Base-by-base conservation (phyloP, 768 basidiomycete species). In the Psilocybe cyanescens region DNA sequence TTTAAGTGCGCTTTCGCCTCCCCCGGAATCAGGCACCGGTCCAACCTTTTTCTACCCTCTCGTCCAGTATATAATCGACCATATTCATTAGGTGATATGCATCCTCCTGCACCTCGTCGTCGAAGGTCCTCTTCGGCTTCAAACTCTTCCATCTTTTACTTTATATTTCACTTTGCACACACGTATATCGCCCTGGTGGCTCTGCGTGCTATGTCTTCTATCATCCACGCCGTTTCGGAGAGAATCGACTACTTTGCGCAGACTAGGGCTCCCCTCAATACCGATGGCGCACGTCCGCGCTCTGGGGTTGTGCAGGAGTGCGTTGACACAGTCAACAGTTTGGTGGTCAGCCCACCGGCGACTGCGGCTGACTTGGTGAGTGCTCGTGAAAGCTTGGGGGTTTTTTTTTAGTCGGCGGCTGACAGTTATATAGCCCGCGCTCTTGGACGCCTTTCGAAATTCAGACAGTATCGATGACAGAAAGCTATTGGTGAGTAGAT, bases 391-490 rank as follows among this genome's bases (percentile, higher is more conserved):
- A 30, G 7, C 12, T 19, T 35, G 8, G 19, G 4, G 47, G 30
- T 30, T 11, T 11, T 30, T 53, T 4, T 6, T 50, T 7, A 28
- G n/a, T 3, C 16, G 31, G 14, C n/a, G 11, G 33, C 33, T 33
- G 39, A 30, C 30, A 11, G 46, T 33, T 17, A 12, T 48, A 6
- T 63, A 88, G 86, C 77, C 78, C 30, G 84, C 83, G 12, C 77
- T 81, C 54, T 58, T 72, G 35, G 82, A 90, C 69, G 83, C 82
- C 8, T 70, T 71, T 64, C 64, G 73, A 16, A 73, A 74, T 47
- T 74, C 67, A 1, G 62, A 70, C 11, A 81, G 83, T 2, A 67
- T 85, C 44, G 78, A 92, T 66, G 90, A 92, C 68, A 83, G 90
- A 61, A 71, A 83, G 30, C 72, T 90, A 63, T 71, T 91, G 71